Conservation (phyloP, 768 basidiomycete species). For the Plicaturopsis crispa region DNA sequence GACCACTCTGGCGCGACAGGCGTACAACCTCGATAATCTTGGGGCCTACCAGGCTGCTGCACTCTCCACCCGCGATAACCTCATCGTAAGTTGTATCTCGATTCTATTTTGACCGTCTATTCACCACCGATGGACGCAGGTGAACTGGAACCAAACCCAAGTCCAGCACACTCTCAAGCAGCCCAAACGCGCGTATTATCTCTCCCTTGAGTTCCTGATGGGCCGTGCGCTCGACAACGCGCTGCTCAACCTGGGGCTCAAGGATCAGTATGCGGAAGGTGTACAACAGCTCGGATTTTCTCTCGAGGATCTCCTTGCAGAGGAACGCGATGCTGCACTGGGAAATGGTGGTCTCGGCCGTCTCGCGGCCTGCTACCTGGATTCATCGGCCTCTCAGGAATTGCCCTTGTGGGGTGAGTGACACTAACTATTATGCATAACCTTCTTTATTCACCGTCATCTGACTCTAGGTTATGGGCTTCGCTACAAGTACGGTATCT, state of each 20-base stretch:
- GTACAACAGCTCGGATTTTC: slow-evolving; percentile 79
- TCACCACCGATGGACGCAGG: slow-evolving; percentile 24
- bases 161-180: slow-evolving; percentile 70
- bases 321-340: slow-evolving; percentile 90
- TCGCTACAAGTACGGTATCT: slow-evolving; percentile 92
- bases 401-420: slow-evolving; percentile 36
- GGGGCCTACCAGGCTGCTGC: slow-evolving; percentile 93
- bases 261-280: slow-evolving; percentile 63
- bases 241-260: slow-evolving; percentile 83
- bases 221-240: slow-evolving; percentile 73
- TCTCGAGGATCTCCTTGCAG: slow-evolving; percentile 79
- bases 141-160: slow-evolving; percentile 86
- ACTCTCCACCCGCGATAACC: slow-evolving; percentile 79
- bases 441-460: slow-evolving; percentile 44
- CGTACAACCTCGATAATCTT: slow-evolving; percentile 80
- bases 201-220: slow-evolving; percentile 92
- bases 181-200: slow-evolving; percentile 90
- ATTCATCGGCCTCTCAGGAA: slow-evolving; percentile 83
- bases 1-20: slow-evolving; percentile 84
- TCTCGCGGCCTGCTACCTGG: slow-evolving; percentile 95
- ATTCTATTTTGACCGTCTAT: background rate
- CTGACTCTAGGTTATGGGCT: slow-evolving; percentile 96
- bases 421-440: too few species aligned
- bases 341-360: slow-evolving; percentile 96
- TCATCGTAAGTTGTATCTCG: slow-evolving; percentile 47